Evolutionary conservation across 1,284 basidiomycete species (phyloP).

Genomic region (Earliella scabrosa): DNA sequence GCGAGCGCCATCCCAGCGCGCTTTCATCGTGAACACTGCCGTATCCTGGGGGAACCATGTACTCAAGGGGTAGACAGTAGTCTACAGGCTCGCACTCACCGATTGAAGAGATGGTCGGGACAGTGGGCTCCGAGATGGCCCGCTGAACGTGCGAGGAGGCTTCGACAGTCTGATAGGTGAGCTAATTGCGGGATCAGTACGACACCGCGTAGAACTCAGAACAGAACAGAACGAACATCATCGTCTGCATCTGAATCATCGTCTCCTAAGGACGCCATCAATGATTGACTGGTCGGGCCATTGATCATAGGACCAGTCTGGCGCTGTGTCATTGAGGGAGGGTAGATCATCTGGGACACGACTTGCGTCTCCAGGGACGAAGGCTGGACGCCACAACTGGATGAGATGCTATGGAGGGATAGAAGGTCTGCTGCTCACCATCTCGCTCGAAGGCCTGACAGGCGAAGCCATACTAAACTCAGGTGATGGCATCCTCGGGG

Average conservation of each 20-base stretch:
- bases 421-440: no score
- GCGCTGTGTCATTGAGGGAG: slow-evolving; percentile 12
- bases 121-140: slow-evolving; percentile 24
- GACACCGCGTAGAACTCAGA: not conserved
- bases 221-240: slow-evolving; percentile 9
- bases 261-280: slow-evolving; percentile 1
- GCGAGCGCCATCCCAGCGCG: slow-evolving; percentile 9
- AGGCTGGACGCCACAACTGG: not conserved
- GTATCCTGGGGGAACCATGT: not conserved
- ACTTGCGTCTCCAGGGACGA: slow-evolving; percentile 6
- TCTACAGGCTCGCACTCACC: slow-evolving; percentile 2
- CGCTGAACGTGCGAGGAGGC: slow-evolving; percentile 23
- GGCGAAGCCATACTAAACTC: not conserved
- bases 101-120: slow-evolving; percentile 17
- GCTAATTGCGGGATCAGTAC: not conserved
- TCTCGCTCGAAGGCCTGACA: not conserved
- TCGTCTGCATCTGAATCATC: slow-evolving; percentile 14
- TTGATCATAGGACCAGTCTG: slow-evolving; percentile 8
- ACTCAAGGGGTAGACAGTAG: not conserved
- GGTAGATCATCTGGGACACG: slow-evolving; percentile 1
- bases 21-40: slow-evolving; percentile 10
- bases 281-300: not conserved
- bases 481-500: not conserved
- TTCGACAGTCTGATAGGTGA: slow-evolving; percentile 23
- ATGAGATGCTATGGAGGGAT: not conserved